Evolutionary conservation across 805 yeast genomes (phyloP).

Genomic region (Lipomyces starkeyi): DNA sequence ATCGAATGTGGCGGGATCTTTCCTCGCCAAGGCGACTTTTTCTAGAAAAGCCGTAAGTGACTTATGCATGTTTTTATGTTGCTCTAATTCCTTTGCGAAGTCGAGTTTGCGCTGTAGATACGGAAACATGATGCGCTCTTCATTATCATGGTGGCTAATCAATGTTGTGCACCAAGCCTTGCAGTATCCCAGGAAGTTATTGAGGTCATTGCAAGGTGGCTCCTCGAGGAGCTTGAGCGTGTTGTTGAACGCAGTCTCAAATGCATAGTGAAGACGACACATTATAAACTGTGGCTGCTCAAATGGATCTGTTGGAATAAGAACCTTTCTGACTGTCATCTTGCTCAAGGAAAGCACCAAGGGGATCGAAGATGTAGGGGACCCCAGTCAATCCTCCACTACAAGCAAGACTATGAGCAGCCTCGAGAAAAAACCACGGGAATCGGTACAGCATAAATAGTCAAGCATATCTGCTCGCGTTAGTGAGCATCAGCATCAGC

Average conservation of each 20-base stretch:
- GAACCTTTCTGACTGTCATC: not conserved
- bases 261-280: constrained; percentile 20
- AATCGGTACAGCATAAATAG: too few species aligned
- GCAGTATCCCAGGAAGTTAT: constrained; percentile 27
- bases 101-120: constrained; percentile 13
- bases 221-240: constrained; percentile 9
- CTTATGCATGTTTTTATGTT: constrained; percentile 17
- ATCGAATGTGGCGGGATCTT: constrained; percentile 12
- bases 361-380: too few species aligned
- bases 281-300: constrained; percentile 16
- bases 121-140: constrained; percentile 27
- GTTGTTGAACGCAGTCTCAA: constrained; percentile 19
- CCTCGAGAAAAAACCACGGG: too few species aligned
- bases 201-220: constrained; percentile 16
- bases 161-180: constrained; percentile 17
- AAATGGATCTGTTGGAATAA: constrained; percentile 16
- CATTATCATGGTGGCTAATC: constrained; percentile 17
- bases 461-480: too few species aligned
- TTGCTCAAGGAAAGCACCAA: not conserved
- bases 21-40: constrained; percentile 9
- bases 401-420: too few species aligned
- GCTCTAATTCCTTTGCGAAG: constrained; percentile 14
- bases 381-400: too few species aligned
- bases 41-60: constrained; percentile 6
- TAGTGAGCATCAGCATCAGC: too few species aligned